Conservation (phyloP, 495 filamentous ascomycete genomes). For the Usnea hakonensis region DNA sequence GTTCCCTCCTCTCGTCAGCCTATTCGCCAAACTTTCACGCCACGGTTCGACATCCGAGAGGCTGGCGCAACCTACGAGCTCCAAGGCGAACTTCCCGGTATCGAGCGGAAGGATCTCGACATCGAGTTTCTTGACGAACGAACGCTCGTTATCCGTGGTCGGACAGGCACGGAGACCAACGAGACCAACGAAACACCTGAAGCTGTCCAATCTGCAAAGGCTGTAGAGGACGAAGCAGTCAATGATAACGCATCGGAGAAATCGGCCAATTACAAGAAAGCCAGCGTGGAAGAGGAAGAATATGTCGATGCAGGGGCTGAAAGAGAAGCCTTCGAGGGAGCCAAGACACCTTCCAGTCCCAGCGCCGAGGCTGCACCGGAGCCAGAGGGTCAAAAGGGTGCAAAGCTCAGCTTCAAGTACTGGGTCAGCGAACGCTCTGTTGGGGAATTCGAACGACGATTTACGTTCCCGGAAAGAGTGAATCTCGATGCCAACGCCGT, state of each 20-base stretch:
- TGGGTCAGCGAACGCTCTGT: constrained; percentile 75
- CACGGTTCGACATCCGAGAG: constrained; percentile 78
- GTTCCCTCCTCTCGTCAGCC: constrained; percentile 7
- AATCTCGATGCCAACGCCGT: constrained; percentile 71
- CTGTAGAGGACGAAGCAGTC: constrained; percentile 12
- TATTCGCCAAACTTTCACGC: constrained; percentile 45
- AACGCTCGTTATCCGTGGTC: constrained; percentile 68
- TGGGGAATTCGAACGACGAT: constrained; percentile 72
- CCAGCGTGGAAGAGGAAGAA: constrained; percentile 65
- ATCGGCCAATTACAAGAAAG: constrained; percentile 33
- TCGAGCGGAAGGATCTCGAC: constrained; percentile 65
- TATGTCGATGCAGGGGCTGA: constrained; percentile 33
- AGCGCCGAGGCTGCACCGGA: constrained; percentile 13
- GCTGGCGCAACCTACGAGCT: constrained; percentile 61
- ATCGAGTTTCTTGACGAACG: constrained; percentile 80
- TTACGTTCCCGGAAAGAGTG: constrained; percentile 66
- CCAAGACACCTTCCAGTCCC: constrained; percentile 25
- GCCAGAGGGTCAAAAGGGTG: background rate
- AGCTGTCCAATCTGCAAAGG: constrained; percentile 27
- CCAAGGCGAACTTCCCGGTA: constrained; percentile 80
- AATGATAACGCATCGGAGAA: constrained; percentile 32
- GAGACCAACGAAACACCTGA: constrained; percentile 25
- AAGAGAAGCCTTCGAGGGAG: constrained; percentile 23
- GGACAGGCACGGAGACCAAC: constrained; percentile 47
- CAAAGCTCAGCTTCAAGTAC: constrained; percentile 49